Evolutionary conservation across 2,329 filamentous ascomycete species (phyloP).

Genomic region (Exophiala mesophila): DNA sequence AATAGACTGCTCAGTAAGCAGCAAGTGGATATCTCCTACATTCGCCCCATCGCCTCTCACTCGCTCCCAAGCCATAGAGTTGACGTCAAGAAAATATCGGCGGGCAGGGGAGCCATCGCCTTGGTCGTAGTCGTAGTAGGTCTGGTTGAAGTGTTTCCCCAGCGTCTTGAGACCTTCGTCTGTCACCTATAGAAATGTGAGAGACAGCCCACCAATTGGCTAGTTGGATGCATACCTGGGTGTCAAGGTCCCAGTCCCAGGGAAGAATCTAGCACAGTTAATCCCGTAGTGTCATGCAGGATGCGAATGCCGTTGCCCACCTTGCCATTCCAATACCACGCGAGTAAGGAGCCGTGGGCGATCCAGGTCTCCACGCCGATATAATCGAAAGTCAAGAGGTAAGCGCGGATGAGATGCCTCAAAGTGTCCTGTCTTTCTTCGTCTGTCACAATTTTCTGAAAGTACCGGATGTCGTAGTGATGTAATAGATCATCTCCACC

Average conservation of each 20-base stretch:
- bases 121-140: constrained; percentile 47
- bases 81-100: constrained; percentile 69
- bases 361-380: constrained; percentile 76
- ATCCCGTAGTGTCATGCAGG: too few species aligned
- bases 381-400: constrained; percentile 61
- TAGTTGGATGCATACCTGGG: constrained; percentile 45
- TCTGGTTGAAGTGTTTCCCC: constrained; percentile 63
- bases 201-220: background rate
- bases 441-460: constrained; percentile 58
- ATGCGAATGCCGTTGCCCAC: constrained; percentile 32
- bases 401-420: constrained; percentile 66
- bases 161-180: constrained; percentile 62
- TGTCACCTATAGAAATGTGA: constrained; percentile 44
- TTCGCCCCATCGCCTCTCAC: constrained; percentile 64
- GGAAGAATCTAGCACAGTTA: constrained; percentile 8
- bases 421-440: constrained; percentile 62
- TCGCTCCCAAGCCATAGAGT: constrained; percentile 62
- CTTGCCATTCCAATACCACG: constrained; percentile 81
- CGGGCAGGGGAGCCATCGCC: constrained; percentile 41
- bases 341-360: constrained; percentile 75
- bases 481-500: constrained; percentile 50
- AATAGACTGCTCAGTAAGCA: background rate
- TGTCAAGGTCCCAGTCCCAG: constrained; percentile 72
- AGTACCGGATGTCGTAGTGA: constrained; percentile 73
- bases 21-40: constrained; percentile 8